These are phyloP conservation scores for Pleodorina starrii DNA, from an alignment of 139 green algal genomes.

Conservation along the genomic window DNA sequence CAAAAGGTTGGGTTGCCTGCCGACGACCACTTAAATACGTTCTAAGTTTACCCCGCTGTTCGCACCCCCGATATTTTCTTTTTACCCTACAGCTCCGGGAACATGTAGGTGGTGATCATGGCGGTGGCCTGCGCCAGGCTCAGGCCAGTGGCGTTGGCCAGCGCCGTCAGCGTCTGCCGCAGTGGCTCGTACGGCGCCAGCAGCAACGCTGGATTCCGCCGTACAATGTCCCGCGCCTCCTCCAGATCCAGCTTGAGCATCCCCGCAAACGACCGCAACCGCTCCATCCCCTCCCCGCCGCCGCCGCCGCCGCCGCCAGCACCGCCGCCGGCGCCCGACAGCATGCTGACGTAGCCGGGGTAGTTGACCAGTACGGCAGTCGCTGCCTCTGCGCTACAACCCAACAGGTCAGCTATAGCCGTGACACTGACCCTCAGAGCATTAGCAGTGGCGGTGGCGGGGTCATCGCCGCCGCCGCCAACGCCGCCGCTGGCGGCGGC, in stretches of 20 bases:
- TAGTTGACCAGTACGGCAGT: neutral
- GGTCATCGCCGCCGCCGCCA: neutral
- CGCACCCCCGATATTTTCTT: too few relatives aligned
- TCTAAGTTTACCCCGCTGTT: too few relatives aligned
- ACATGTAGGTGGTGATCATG: conserved; percentile 46
- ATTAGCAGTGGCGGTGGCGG: neutral
- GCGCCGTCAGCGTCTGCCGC: neutral
- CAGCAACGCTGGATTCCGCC: conserved; percentile 39
- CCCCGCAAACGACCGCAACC: neutral
- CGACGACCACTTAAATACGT: too few relatives aligned
- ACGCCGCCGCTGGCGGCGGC: too few relatives aligned
- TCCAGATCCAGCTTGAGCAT: neutral
- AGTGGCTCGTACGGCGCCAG: conserved; percentile 26
- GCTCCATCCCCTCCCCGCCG: neutral
- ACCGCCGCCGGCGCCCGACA: neutral
- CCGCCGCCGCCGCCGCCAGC: neutral
- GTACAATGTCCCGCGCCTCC: neutral
- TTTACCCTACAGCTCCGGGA: conserved; percentile 16
- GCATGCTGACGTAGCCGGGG: conserved; percentile 14
- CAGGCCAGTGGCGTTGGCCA: conserved; percentile 26
- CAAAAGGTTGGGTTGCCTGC: too few relatives aligned
- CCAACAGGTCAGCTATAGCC: neutral
- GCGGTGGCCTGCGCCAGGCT: neutral
- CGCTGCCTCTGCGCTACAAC: neutral
- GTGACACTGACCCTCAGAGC: neutral